These are phyloP conservation scores for Cordyceps javanica DNA, from an alignment of 2,329 filamentous ascomycete genomes.

Conservation along the genomic window DNA sequence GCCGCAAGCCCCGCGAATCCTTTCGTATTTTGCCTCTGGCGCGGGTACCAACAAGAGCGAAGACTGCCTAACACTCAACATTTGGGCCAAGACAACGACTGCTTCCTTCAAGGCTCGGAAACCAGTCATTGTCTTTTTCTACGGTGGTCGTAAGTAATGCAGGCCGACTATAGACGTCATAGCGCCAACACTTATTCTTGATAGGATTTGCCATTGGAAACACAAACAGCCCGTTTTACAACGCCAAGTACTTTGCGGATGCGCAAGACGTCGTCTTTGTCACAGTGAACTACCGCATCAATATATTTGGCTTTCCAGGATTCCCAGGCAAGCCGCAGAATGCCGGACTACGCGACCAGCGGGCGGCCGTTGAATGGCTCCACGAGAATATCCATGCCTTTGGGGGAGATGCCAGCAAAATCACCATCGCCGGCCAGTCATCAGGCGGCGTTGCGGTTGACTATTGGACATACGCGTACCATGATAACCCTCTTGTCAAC, in stretches of 20 bases:
- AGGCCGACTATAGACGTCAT: not conserved
- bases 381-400: conserved; percentile 26
- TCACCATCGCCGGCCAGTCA: conserved; percentile 30
- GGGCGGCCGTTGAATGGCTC: conserved; percentile 27
- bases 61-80: conserved; percentile 33
- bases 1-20: conserved; percentile 23
- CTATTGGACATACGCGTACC: conserved; percentile 44
- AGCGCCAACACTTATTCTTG: not conserved
- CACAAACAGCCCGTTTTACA: conserved; percentile 33
- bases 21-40: conserved; percentile 19
- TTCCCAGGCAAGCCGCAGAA: conserved; percentile 21
- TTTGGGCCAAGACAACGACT: conserved; percentile 30
- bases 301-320: conserved; percentile 37
- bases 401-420: conserved; percentile 23
- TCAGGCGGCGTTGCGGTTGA: conserved; percentile 34
- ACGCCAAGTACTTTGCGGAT: conserved; percentile 36
- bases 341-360: conserved; percentile 24
- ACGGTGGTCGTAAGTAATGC: conserved; percentile 26
- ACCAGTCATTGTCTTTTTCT: conserved; percentile 34
- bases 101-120: conserved; percentile 30
- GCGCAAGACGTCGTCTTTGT: conserved; percentile 39
- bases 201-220: conserved; percentile 32
- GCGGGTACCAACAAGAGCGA: conserved; percentile 25
- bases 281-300: conserved; percentile 40
- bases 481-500: conserved; percentile 40